Percentiles rank a stretch among this genome's conserved stretches.
These are phyloP conservation scores for Aspergillus sp. DNA, from an alignment of 2,329 filamentous ascomycete species.

Conservation along the genomic window DNA sequence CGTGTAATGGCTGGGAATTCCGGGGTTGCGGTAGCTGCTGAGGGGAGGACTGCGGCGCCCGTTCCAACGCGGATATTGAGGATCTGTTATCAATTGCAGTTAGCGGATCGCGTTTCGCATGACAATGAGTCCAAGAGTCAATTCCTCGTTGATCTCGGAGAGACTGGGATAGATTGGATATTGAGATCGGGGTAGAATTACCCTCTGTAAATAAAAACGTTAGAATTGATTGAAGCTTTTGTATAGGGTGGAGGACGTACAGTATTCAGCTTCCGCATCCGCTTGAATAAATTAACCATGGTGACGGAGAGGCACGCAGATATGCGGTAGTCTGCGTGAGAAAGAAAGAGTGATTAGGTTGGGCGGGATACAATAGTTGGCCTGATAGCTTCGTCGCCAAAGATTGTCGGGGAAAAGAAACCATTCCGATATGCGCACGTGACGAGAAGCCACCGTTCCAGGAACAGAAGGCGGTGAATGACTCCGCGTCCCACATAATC, in stretches of 20 bases:
- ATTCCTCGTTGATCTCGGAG: background rate
- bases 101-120: background rate
- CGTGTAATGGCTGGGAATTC: conserved; percentile 42
- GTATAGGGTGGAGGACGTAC: conserved; percentile 44
- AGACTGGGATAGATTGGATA: background rate
- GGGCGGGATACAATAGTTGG: background rate
- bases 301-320: conserved; percentile 18
- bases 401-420: conserved; percentile 22
- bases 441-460: conserved; percentile 6
- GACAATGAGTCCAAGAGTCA: background rate
- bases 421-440: conserved; percentile 21
- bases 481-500: conserved; percentile 21
- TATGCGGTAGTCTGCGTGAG: background rate
- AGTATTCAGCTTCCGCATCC: conserved; percentile 71
- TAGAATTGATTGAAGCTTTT: background rate
- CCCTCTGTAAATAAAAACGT: conserved; percentile 1
- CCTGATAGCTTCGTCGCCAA: background rate
- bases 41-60: conserved; percentile 77
- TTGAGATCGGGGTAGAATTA: background rate
- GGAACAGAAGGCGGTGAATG: conserved; percentile 18
- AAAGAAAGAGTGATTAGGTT: background rate
- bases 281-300: conserved; percentile 56
- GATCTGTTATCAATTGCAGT: conserved; percentile 53
- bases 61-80: conserved; percentile 75
- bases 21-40: conserved; percentile 27